Evolutionary conservation across 2,329 filamentous ascomycete species (phyloP), one percentile per base, ranked within the genome.

Genomic region (Xylaria polymorpha): DNA sequence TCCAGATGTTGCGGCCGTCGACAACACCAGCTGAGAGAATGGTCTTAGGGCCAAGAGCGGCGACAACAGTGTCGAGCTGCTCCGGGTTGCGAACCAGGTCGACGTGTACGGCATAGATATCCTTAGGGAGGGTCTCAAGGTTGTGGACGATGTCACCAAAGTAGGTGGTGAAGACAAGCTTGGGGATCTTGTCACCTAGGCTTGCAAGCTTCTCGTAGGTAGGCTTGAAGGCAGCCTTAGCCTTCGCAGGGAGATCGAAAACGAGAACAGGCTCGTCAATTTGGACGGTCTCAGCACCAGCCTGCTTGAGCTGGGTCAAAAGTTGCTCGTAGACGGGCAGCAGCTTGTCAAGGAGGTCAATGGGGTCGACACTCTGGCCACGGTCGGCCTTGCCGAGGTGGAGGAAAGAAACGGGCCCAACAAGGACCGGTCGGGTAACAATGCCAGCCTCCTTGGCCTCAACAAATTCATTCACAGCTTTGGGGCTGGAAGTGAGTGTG

Each of bases 81-180:
- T 98, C 95, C 65, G 96, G 96, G 89, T 98, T 95, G 82, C 96
- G 94, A 84, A 98, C 96, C 75, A 98, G 92, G 84, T 99, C 96
- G 75, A 98, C 81, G 87, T 99, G 96, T 77, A 99, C 88, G 79
- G 88, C 95, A 82, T 97, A 89, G 80, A 97, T 84, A 79, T 89
- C 89, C 81, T 91, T 88, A 80, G 93, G 89, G 78, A 99, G 84
- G 75, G 94, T 90, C 79, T 98, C 94, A 76, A 98, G 90, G 91
- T 99, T 99, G 92, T 99, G 96, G 79, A 98, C 94, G 75, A 99
- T 94, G 84, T 99, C 96, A 86, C 96, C 96, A 80, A 99, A 99
- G 90, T 98, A 99, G 80, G 96, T 98, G 82, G 96, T 92, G 79
- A 99, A 88, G 78, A 96, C 89, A 68, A 98, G 84, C 83, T 95